A percentile compares a stretch with the other conserved stretches of the same genome.
Evolutionary conservation across 805 yeast genomes (phyloP).

Genomic region (Zygoascus bituminiphila): DNA sequence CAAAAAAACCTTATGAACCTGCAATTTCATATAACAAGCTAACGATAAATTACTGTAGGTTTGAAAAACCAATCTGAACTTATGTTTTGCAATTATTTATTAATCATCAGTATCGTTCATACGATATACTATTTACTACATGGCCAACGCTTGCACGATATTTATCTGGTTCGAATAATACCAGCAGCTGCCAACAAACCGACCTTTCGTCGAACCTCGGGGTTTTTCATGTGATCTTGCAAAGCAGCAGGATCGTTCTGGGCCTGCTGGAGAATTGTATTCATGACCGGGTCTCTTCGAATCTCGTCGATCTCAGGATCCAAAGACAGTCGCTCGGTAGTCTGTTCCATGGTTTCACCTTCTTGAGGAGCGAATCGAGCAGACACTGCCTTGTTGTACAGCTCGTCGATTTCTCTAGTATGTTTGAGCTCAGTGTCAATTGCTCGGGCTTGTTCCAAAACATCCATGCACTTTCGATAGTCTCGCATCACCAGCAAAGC

Average conservation of each 20-base stretch:
- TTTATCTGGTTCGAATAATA: slow-evolving; percentile 77
- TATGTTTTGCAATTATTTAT: neutral
- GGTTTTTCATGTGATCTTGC: slow-evolving; percentile 96
- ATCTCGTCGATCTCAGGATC: slow-evolving; percentile 93
- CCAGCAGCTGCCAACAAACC: slow-evolving; percentile 92
- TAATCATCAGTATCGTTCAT: neutral
- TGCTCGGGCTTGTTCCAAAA: slow-evolving; percentile 68
- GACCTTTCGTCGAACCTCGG: slow-evolving; percentile 81
- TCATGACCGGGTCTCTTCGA: slow-evolving; percentile 93
- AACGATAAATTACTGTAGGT: too few species aligned
- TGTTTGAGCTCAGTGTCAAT: slow-evolving; percentile 58
- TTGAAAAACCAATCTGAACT: too few species aligned
- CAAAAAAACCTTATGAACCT: too few species aligned
- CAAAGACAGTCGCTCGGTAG: slow-evolving; percentile 78
- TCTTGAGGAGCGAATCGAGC: slow-evolving; percentile 72
- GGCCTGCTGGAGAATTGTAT: slow-evolving; percentile 88
- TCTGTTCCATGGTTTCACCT: slow-evolving; percentile 90
- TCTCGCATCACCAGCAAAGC: slow-evolving; percentile 89
- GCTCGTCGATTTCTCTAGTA: slow-evolving; percentile 69
- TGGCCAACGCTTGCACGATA: neutral
- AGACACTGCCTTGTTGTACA: slow-evolving; percentile 65
- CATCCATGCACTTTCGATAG: slow-evolving; percentile 70
- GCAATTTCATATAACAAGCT: too few species aligned
- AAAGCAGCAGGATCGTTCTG: slow-evolving; percentile 92
- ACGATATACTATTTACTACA: neutral